Percentiles rank a stretch among this genome's conserved stretches.
These are phyloP conservation scores for Fusarium penzigii DNA, from an alignment of 2,329 filamentous ascomycete genomes.

Conservation along the genomic window DNA sequence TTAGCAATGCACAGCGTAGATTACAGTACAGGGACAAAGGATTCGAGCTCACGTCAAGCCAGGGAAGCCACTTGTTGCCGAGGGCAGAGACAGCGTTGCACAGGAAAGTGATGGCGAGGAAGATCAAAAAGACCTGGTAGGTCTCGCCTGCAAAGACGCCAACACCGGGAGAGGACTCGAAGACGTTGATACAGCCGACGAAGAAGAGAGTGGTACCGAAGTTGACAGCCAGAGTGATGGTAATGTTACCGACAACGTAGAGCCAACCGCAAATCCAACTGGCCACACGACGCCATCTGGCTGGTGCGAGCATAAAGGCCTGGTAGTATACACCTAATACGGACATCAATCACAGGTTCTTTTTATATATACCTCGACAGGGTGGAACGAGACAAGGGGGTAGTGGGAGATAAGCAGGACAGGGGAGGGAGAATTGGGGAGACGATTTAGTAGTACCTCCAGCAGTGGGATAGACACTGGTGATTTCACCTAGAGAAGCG, in stretches of 20 bases:
- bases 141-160: slow-evolving; percentile 48
- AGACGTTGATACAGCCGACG: slow-evolving; percentile 57
- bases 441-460: slow-evolving; percentile 49
- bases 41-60: slow-evolving; percentile 62
- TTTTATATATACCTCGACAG: not conserved
- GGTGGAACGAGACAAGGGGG: not conserved
- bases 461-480: slow-evolving; percentile 73
- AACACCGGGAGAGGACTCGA: slow-evolving; percentile 45
- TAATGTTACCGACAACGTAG: slow-evolving; percentile 78
- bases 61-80: slow-evolving; percentile 66
- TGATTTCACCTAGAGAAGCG: slow-evolving; percentile 71
- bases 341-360: slow-evolving; percentile 21
- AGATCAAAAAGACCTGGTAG: slow-evolving; percentile 72
- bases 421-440: not conserved
- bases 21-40: not conserved
- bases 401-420: not conserved
- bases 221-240: slow-evolving; percentile 80
- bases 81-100: slow-evolving; percentile 67
- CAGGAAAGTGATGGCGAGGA: slow-evolving; percentile 66
- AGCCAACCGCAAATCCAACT: slow-evolving; percentile 76
- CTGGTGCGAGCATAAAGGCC: slow-evolving; percentile 71
- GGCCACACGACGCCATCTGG: slow-evolving; percentile 60
- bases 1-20: slow-evolving; percentile 8
- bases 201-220: slow-evolving; percentile 73
- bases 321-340: slow-evolving; percentile 68